These are phyloP conservation scores for Mycena leptocephala DNA, from an alignment of 768 basidiomycete genomes.

Conservation along the genomic window DNA sequence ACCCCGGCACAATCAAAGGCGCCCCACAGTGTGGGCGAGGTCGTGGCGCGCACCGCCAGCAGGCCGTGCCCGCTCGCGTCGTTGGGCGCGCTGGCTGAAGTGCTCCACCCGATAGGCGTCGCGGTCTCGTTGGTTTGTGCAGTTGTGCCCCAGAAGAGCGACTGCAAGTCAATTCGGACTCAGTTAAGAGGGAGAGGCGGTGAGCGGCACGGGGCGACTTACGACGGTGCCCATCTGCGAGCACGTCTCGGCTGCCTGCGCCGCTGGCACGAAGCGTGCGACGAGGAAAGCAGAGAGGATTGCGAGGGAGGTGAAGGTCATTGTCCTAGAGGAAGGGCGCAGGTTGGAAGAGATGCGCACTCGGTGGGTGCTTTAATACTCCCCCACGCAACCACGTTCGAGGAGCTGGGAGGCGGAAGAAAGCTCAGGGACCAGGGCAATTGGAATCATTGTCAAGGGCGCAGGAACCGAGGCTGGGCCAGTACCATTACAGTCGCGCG, in stretches of 20 bases:
- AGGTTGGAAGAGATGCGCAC: background rate
- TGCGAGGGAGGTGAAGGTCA: slow-evolving; percentile 9
- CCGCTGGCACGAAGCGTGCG: too few relatives aligned
- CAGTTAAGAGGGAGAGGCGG: background rate
- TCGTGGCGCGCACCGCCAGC: background rate
- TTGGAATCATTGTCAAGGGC: too few relatives aligned
- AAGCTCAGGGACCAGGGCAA: too few relatives aligned
- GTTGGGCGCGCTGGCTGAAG: background rate
- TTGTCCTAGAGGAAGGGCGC: slow-evolving; percentile 6
- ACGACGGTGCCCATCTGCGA: slow-evolving; percentile 12
- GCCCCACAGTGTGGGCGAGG: slow-evolving; percentile 1
- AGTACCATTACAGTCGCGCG: background rate
- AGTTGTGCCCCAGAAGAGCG: slow-evolving; percentile 17
- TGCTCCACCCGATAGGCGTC: too few relatives aligned
- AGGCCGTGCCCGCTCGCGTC: slow-evolving; percentile 2
- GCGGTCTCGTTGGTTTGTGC: too few relatives aligned
- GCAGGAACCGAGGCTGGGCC: background rate
- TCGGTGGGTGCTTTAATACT: background rate
- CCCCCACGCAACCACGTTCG: too few relatives aligned
- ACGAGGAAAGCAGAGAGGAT: too few relatives aligned
- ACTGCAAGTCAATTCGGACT: background rate
- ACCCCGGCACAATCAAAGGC: too few relatives aligned
- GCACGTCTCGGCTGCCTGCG: too few relatives aligned
- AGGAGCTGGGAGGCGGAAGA: too few relatives aligned
- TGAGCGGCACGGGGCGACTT: background rate